Conservation (phyloP, 768 basidiomycete genomes). For the Termitomyces sp. region DNA sequence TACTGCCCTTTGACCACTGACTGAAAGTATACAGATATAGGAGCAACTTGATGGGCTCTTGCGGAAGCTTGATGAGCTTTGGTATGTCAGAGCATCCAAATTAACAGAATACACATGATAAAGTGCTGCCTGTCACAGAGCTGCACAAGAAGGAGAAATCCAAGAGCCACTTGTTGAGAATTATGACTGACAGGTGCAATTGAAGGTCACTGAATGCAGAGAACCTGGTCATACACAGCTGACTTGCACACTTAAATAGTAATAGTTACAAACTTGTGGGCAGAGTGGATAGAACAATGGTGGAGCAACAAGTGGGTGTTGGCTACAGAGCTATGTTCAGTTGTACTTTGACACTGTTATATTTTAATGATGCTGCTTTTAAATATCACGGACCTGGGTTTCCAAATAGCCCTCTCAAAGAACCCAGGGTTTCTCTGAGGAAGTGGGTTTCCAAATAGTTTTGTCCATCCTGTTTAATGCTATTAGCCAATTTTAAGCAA, state of each 20-base stretch:
- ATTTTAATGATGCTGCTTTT: too few relatives aligned
- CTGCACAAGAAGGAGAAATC: slow-evolving; percentile 8
- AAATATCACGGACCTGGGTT: not conserved
- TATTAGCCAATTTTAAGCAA: too few relatives aligned
- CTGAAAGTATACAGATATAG: slow-evolving; percentile 19
- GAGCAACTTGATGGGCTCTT: slow-evolving; percentile 22
- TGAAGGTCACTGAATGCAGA: slow-evolving; percentile 11
- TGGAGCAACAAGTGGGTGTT: too few relatives aligned
- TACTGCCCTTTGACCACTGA: slow-evolving; percentile 20
- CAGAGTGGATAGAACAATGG: too few relatives aligned
- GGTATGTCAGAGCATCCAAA: slow-evolving; percentile 7
- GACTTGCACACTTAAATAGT: not conserved
- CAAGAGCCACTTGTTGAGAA: slow-evolving; percentile 18
- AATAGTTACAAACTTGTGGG: too few relatives aligned
- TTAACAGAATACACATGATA: not conserved
- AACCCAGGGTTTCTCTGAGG: not conserved
- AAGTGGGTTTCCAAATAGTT: not conserved
- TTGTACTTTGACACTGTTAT: too few relatives aligned
- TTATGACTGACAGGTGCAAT: slow-evolving; percentile 15
- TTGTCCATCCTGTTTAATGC: too few relatives aligned
- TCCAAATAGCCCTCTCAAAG: not conserved
- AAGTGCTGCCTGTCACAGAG: not conserved
- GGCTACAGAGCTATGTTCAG: too few relatives aligned
- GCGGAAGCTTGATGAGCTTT: slow-evolving; percentile 12
- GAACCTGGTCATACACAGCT: not conserved